A percentile compares a stretch with the other conserved stretches of the same genome.
phyloP scores from a whole-genome alignment of 106 monocot genomes.

The Platanthera guangdongensis region DNA sequence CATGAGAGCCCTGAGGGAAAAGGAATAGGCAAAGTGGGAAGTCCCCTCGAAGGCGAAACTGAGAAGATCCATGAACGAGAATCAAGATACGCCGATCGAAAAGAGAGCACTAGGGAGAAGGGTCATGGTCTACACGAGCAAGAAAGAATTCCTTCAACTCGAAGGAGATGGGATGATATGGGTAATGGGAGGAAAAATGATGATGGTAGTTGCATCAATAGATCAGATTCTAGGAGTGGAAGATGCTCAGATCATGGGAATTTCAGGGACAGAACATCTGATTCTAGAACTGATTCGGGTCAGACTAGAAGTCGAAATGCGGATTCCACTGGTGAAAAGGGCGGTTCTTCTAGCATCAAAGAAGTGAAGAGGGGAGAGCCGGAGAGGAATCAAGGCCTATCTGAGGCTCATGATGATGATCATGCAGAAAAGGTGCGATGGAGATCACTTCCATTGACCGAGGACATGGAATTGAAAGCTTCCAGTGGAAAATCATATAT shows the following conservation, averaged over 20 bases:
- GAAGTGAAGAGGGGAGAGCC: slow-evolving; percentile 18
- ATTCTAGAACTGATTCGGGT: slow-evolving; percentile 26
- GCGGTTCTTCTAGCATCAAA: slow-evolving; percentile 6
- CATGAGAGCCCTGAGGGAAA: slow-evolving; percentile 33
- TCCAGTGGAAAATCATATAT: slow-evolving; percentile 17
- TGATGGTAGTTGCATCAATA: slow-evolving; percentile 25
- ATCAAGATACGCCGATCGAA: slow-evolving; percentile 37
- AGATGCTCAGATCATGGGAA: slow-evolving; percentile 22
- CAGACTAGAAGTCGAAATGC: slow-evolving; percentile 10
- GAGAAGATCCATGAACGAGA: slow-evolving; percentile 40
- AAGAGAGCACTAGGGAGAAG: slow-evolving; percentile 46
- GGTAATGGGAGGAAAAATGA: slow-evolving; percentile 28
- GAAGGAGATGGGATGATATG: slow-evolving; percentile 47
- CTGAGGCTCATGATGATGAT: slow-evolving; percentile 32
- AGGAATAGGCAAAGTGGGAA: slow-evolving; percentile 25
- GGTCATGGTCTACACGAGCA: slow-evolving; percentile 25
- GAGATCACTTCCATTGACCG: slow-evolving; percentile 20
- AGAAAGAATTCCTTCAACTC: slow-evolving; percentile 20
- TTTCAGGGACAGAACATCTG: slow-evolving; percentile 17
- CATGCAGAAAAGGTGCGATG: slow-evolving; percentile 12
- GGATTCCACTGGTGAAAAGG: slow-evolving; percentile 17
- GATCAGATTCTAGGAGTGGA: slow-evolving; percentile 30
- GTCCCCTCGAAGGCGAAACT: slow-evolving; percentile 28
- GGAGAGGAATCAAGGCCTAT: slow-evolving; percentile 22
- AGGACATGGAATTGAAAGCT: slow-evolving; percentile 22